These are phyloP conservation scores for Neurospora terricola DNA, from an alignment of 495 filamentous ascomycete genomes.

Conservation along the genomic window DNA sequence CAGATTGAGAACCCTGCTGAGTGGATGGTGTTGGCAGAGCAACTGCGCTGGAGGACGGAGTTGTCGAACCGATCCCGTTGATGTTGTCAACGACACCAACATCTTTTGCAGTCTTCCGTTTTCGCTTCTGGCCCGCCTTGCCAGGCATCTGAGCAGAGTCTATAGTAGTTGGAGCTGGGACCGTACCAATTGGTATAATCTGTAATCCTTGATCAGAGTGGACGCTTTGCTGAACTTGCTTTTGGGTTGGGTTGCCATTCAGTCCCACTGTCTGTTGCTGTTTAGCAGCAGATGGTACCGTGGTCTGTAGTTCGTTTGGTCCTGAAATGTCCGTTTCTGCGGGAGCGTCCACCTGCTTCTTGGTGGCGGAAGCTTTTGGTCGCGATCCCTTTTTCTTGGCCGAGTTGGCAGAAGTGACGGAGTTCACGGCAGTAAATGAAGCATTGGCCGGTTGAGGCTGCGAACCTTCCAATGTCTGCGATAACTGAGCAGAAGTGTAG, in stretches of 20 bases:
- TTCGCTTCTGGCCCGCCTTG: slow-evolving; percentile 16
- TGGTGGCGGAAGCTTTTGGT: slow-evolving; percentile 3
- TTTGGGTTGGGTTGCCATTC: background rate
- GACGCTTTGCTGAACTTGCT: background rate
- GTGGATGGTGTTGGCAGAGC: background rate
- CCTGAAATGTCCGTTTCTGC: background rate
- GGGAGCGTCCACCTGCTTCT: background rate
- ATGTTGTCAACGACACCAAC: background rate
- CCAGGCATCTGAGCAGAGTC: slow-evolving; percentile 1
- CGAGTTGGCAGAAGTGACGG: background rate
- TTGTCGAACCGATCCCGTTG: background rate
- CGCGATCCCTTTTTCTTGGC: slow-evolving; percentile 3
- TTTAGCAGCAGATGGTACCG: background rate
- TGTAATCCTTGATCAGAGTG: background rate
- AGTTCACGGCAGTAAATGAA: slow-evolving; percentile 20
- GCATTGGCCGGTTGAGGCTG: slow-evolving; percentile 4
- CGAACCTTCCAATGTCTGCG: background rate
- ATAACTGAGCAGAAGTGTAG: background rate
- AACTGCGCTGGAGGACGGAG: background rate
- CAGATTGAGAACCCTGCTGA: background rate
- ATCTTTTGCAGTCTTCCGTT: slow-evolving; percentile 15
- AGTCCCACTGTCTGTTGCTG: background rate
- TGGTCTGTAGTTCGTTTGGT: background rate
- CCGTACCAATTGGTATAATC: slow-evolving; percentile 2
- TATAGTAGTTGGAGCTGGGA: slow-evolving; percentile 2